These are phyloP conservation scores for Bipolaris bicolor DNA, from an alignment of 2,329 filamentous ascomycete genomes.

Conservation along the genomic window DNA sequence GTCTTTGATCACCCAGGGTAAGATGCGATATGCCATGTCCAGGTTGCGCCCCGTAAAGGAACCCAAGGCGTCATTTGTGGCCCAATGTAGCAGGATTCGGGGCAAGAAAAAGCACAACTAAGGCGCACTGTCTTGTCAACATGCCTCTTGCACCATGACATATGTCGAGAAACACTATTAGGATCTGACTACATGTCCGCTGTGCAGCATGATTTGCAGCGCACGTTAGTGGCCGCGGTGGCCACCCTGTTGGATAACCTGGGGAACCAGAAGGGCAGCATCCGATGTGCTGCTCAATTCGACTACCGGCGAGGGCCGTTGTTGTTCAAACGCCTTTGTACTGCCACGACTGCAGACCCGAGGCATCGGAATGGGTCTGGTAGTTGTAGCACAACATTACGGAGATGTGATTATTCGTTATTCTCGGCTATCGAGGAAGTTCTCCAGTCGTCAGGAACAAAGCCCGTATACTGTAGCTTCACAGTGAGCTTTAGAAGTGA, in stretches of 20 bases:
- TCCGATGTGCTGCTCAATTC: constrained; percentile 34
- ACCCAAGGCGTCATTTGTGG: constrained; percentile 30
- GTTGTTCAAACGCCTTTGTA: constrained; percentile 40
- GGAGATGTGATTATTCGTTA: constrained; percentile 42
- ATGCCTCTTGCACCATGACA: constrained; percentile 32
- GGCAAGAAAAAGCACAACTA: constrained; percentile 41
- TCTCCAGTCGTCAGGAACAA: constrained; percentile 23
- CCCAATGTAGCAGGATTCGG: constrained; percentile 27
- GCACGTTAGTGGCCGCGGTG: constrained; percentile 20
- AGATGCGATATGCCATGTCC: constrained; percentile 27
- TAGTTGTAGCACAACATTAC: constrained; percentile 36
- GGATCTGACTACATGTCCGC: constrained; percentile 30
- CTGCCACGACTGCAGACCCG: constrained; percentile 23
- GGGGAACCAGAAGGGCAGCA: constrained; percentile 35
- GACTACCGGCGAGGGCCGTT: constrained; percentile 38
- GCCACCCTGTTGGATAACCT: constrained; percentile 26
- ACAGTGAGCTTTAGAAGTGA: constrained; percentile 11
- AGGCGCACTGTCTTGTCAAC: constrained; percentile 42
- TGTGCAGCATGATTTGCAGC: constrained; percentile 36
- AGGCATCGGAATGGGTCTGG: constrained; percentile 28
- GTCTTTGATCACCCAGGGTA: constrained; percentile 30
- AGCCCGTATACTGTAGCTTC: constrained; percentile 18
- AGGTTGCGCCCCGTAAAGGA: constrained; percentile 27
- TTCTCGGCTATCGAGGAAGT: constrained; percentile 19
- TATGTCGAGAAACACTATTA: constrained; percentile 39